Evolutionary conservation across 2,329 filamentous ascomycete genomes (phyloP).

Genomic region (Calonectria crousiana): DNA sequence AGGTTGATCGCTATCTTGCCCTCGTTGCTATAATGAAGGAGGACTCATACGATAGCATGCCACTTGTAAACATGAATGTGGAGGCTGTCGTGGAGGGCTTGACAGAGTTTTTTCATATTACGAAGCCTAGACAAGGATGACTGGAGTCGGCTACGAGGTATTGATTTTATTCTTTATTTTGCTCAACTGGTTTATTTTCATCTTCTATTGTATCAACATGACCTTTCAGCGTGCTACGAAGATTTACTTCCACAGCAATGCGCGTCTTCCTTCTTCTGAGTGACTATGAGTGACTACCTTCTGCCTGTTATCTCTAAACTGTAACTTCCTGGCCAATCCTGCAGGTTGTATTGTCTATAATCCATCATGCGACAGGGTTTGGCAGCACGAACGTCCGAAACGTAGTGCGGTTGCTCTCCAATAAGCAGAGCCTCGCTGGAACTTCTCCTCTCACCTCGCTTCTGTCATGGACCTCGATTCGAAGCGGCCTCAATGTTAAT

Average conservation of each 20-base stretch:
- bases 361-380: neutral
- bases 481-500: slow-evolving; percentile 51
- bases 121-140: slow-evolving; percentile 63
- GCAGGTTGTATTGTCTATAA: neutral
- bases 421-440: slow-evolving; percentile 63
- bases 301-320: neutral
- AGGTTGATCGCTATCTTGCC: slow-evolving; percentile 81
- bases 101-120: slow-evolving; percentile 82
- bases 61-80: slow-evolving; percentile 88
- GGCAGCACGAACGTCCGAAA: slow-evolving; percentile 62
- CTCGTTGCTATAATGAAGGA: slow-evolving; percentile 90
- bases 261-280: neutral
- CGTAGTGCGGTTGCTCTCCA: slow-evolving; percentile 60
- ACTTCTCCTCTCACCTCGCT: slow-evolving; percentile 59
- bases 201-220: slow-evolving; percentile 31
- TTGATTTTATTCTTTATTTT: slow-evolving; percentile 23
- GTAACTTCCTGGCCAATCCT: neutral
- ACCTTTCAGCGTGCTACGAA: slow-evolving; percentile 37
- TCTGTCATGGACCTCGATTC: slow-evolving; percentile 65
- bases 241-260: slow-evolving; percentile 10
- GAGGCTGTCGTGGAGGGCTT: slow-evolving; percentile 84
- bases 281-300: neutral
- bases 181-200: slow-evolving; percentile 19
- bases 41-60: slow-evolving; percentile 85
- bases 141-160: neutral